A percentile compares a stretch with the other conserved stretches of the same genome.
Conservation (phyloP, 2,329 filamentous ascomycete species). For the Ascomycota sp. region DNA sequence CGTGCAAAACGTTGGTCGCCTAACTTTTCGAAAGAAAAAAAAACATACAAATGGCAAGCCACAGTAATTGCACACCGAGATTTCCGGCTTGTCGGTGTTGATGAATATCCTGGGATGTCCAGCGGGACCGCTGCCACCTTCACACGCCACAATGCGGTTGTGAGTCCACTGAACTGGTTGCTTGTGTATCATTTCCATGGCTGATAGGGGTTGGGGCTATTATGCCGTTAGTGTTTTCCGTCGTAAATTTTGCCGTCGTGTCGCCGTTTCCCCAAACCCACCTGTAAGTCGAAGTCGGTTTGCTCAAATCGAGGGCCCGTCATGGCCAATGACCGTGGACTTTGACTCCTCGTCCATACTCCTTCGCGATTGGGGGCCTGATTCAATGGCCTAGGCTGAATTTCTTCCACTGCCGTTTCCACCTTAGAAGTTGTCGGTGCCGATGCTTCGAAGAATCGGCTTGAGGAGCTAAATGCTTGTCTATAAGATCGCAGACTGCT, state of each 20-base stretch:
- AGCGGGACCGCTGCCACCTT: constrained; percentile 72
- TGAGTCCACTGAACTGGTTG: constrained; percentile 86
- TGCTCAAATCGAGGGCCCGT: constrained; percentile 88
- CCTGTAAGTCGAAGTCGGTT: constrained; percentile 82
- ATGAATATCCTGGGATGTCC: constrained; percentile 91
- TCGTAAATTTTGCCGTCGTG: neutral
- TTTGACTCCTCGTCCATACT: constrained; percentile 74
- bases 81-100: constrained; percentile 93
- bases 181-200: constrained; percentile 89
- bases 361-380: constrained; percentile 73
- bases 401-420: constrained; percentile 21
- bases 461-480: constrained; percentile 26
- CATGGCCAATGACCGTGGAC: constrained; percentile 65
- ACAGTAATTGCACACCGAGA: constrained; percentile 76
- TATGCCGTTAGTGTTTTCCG: constrained; percentile 5
- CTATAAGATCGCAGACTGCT: constrained; percentile 20
- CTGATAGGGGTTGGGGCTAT: constrained; percentile 70
- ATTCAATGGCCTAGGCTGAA: constrained; percentile 24
- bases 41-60: constrained; percentile 68
- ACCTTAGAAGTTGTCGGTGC: constrained; percentile 15
- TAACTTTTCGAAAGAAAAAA: too few relatives aligned
- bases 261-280: constrained; percentile 19
- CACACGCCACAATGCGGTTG: constrained; percentile 59
- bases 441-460: constrained; percentile 22
- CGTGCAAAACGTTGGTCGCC: neutral